Evolutionary conservation across 2,329 filamentous ascomycete species (phyloP).

Genomic region (Ceratocystiopsis brevicomis): DNA sequence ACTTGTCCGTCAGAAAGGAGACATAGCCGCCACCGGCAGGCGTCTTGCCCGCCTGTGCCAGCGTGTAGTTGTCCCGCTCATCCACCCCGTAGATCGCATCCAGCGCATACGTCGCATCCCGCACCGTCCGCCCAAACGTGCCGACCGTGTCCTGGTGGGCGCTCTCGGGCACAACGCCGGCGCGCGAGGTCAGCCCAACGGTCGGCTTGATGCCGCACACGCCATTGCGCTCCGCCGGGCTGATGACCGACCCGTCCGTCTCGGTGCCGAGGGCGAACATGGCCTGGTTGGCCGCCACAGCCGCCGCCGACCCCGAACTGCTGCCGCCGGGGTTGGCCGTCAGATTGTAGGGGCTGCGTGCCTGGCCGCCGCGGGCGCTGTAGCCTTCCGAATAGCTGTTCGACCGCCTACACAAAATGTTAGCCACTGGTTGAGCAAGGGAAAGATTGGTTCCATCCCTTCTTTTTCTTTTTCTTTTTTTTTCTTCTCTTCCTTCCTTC

Average conservation of each 20-base stretch:
- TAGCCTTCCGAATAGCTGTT: slow-evolving; percentile 6
- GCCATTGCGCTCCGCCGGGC: slow-evolving; percentile 34
- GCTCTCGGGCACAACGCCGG: slow-evolving; percentile 46
- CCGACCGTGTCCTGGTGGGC: slow-evolving; percentile 48
- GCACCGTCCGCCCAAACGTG: slow-evolving; percentile 43
- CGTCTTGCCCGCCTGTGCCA: too few species aligned
- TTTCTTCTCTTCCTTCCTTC: too few species aligned
- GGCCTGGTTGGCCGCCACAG: slow-evolving; percentile 38
- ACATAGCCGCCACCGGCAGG: too few species aligned
- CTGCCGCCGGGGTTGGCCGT: slow-evolving; percentile 30
- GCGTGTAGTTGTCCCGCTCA: too few species aligned
- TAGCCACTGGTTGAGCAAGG: too few species aligned
- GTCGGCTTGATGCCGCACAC: slow-evolving; percentile 52
- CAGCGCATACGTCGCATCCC: slow-evolving; percentile 28
- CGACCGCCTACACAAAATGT: neutral
- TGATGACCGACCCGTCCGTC: slow-evolving; percentile 44
- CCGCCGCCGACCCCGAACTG: slow-evolving; percentile 41
- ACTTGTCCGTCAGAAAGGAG: too few species aligned
- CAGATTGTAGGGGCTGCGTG: slow-evolving; percentile 5
- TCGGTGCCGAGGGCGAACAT: slow-evolving; percentile 42
- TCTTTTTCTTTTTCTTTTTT: too few species aligned
- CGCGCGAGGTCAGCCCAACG: slow-evolving; percentile 42
- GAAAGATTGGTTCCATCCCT: too few species aligned
- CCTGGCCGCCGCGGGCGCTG: slow-evolving; percentile 9
- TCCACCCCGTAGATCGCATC: too few species aligned